These are phyloP conservation scores for Tetragonia tetragonoides DNA, from an alignment of 148 eudicot genomes.

Conservation along the genomic window DNA sequence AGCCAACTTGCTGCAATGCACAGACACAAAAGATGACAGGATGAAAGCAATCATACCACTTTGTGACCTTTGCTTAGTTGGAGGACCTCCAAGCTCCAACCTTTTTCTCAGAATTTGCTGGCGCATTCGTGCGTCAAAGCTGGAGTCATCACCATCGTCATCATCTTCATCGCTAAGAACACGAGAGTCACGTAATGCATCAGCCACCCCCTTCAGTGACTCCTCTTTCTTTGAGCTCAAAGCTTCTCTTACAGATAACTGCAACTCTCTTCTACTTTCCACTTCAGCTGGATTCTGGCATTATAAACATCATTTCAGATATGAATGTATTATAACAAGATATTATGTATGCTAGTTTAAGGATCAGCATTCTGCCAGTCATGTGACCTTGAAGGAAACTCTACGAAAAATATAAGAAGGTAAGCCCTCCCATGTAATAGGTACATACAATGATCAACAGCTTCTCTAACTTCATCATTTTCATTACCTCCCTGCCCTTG, in stretches of 20 bases:
- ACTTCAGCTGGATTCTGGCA: slow-evolving; percentile 54
- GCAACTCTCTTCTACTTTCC: slow-evolving; percentile 47
- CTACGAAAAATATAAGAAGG: not conserved
- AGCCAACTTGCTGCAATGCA: not conserved
- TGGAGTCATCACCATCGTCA: slow-evolving; percentile 54
- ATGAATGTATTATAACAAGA: not conserved
- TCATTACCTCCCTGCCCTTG: not conserved
- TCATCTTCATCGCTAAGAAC: slow-evolving; percentile 41
- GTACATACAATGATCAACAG: not conserved
- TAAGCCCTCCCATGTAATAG: not conserved
- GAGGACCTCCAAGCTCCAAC: slow-evolving; percentile 65
- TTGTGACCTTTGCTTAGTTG: slow-evolving; percentile 47
- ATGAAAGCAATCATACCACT: slow-evolving; percentile 37
- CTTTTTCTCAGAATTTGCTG: slow-evolving; percentile 70
- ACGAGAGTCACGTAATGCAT: slow-evolving; percentile 37
- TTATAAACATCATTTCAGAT: slow-evolving; percentile 16
- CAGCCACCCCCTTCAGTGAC: slow-evolving; percentile 35
- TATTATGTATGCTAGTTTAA: not conserved
- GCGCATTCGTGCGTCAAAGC: slow-evolving; percentile 90
- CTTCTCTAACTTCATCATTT: not conserved
- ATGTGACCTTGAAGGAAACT: not conserved
- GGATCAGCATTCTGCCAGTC: not conserved
- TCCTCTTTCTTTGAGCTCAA: slow-evolving; percentile 65
- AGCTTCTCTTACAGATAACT: slow-evolving; percentile 73
- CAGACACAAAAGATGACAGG: not conserved